Percentiles rank a stretch among this genome's conserved stretches.
Evolutionary conservation across 768 basidiomycete species (phyloP).

Genomic region (Auriscalpium microsporum): DNA sequence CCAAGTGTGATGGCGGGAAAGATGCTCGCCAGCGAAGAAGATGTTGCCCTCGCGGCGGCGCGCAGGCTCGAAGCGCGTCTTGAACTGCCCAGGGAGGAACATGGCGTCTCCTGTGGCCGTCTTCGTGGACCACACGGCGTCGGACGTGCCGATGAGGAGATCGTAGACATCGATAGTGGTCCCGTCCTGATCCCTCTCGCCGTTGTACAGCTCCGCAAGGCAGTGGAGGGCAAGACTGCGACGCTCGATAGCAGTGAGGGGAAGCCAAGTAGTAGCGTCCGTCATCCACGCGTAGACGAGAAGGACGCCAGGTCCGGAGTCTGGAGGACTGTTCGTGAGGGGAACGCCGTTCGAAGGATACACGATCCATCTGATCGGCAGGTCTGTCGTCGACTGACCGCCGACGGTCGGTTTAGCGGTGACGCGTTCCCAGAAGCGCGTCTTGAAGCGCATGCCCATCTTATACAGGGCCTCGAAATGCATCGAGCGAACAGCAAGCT

Average conservation of each 20-base stretch:
- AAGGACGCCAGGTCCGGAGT: constrained; percentile 19
- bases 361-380: constrained; percentile 13
- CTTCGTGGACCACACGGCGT: constrained; percentile 18
- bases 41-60: constrained; percentile 17
- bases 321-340: constrained; percentile 1
- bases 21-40: constrained; percentile 22
- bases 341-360: constrained; percentile 7
- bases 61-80: constrained; percentile 15
- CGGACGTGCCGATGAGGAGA: constrained; percentile 9
- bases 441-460: constrained; percentile 6
- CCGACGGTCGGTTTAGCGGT: neutral
- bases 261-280: constrained; percentile 15
- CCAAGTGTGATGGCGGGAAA: constrained; percentile 23
- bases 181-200: neutral
- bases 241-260: constrained; percentile 14
- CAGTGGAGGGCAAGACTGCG: constrained; percentile 15
- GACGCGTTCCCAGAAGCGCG: constrained; percentile 3
- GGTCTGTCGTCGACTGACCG: constrained; percentile 7
- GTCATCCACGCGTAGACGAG: constrained; percentile 22
- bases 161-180: neutral
- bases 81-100: constrained; percentile 23
- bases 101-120: constrained; percentile 23
- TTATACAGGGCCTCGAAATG: constrained; percentile 11
- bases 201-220: constrained; percentile 16
- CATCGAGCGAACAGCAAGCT: constrained; percentile 17